Conservation (phyloP, 495 filamentous ascomycete species). For the Letharia lupina region DNA sequence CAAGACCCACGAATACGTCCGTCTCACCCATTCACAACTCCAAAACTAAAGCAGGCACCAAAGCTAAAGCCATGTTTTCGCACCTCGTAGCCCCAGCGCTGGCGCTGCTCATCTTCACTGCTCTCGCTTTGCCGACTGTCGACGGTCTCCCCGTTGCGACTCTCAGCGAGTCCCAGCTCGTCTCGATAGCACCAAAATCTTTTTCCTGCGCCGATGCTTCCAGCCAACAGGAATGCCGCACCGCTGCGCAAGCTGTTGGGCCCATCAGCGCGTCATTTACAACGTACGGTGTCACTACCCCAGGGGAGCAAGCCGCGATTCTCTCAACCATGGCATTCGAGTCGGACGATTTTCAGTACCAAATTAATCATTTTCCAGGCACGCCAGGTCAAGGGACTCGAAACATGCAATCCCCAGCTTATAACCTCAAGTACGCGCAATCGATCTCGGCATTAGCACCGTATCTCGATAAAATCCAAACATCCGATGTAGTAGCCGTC, state of each 20-base stretch:
- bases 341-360: conserved; percentile 57
- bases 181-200: conserved; percentile 43
- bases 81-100: conserved; percentile 5
- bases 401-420: conserved; percentile 39
- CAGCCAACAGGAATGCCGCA: conserved; percentile 54
- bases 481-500: conserved; percentile 37
- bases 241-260: conserved; percentile 52
- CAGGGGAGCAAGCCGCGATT: conserved; percentile 54
- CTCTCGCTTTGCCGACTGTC: background rate
- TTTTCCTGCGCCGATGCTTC: conserved; percentile 36
- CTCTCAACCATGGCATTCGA: conserved; percentile 61
- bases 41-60: background rate
- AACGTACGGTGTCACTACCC: conserved; percentile 45
- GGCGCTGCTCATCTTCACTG: conserved; percentile 15
- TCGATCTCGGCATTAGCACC: conserved; percentile 43
- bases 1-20: background rate
- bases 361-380: conserved; percentile 55
- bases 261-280: conserved; percentile 47
- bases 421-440: conserved; percentile 53
- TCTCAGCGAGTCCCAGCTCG: conserved; percentile 41
- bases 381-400: conserved; percentile 60
- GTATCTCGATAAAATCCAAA: conserved; percentile 27
- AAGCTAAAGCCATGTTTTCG: background rate
- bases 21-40: background rate
- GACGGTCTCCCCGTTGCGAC: background rate